Base-by-base conservation (phyloP, 768 basidiomycete genomes). In the Boletus bicolor region DNA sequence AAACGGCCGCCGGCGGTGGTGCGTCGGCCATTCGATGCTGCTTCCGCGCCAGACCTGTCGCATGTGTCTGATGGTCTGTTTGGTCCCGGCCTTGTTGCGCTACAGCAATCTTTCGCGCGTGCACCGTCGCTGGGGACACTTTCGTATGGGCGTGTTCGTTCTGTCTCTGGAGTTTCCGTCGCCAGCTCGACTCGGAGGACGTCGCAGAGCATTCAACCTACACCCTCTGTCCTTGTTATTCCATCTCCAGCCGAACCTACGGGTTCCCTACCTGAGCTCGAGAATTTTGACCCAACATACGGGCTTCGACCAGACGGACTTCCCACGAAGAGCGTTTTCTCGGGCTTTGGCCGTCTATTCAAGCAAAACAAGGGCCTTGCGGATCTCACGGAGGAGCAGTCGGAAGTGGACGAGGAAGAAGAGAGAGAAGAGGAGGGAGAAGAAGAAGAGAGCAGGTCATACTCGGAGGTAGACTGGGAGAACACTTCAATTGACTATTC, bases 271-370 rank as follows among this genome's bases (percentile, higher is more conserved):
- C 71, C 74, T 6, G 77, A 78, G 26, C 66, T 93, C 34, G 94
- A 97, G 73, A 86, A 90, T 57, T 97, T 91, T 70, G 96, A 98
- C 65, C 96, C 94, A 1, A 98, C 96, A 0, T 98, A 99, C 66
- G 96, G 96, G 15, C 76, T 98, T 12, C 87, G 96, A 26, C 93
- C 93, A 0, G 95, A 98, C 66, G 90, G 91, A 2, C 76, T 96
- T 2, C 94, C 94, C 0, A 80, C 82, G 1, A 95, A 93, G 73
- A 87, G 87, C 56, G 81, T 85, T 4, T 97, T 95, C 70, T 78
- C 80, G 44, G 82, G 82, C 7, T 94, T 97, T 61, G 84, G 87
- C 21, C 83, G 80, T 38, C 74, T 95, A 9, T 95, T 90, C 58
- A 73, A 75, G 8, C 81, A 80, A 5, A 83, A 81, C 58, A 85